Base-by-base conservation (phyloP, 495 filamentous ascomycete genomes). In the Rostrohypoxylon terebratum region DNA sequence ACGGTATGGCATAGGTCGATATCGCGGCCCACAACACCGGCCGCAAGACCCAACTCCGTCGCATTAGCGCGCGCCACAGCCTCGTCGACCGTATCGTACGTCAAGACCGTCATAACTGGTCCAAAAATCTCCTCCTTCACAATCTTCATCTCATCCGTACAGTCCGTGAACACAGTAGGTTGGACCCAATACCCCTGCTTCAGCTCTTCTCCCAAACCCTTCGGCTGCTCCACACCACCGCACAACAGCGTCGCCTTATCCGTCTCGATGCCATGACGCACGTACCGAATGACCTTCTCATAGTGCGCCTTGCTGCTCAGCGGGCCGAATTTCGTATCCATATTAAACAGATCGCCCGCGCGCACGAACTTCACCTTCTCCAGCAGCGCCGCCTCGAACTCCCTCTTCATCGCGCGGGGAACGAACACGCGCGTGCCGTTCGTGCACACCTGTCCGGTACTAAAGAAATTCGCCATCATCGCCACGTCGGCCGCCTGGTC, bases 391-490 rank as follows among this genome's bases (percentile, higher is more conserved):
- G 83, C 81, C 77, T 93, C 90, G 63, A 95, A 95, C 2, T 79
- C 79, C 9, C 75, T 48, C 78, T 92, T 90, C 82, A 92, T 85
- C 63, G 72, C 71, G 10, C 82, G 72, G 8, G 88, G 92, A 2
- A 95, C 84, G 74, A 94, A 94, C 0, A 95, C 92, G 6, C 92
- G 84, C 0, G 92, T 94, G 33, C 92, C 92, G 72, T 94, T 94
- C 16, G 92, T 94, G 82, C 92, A 95, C 44, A 95, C 92, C 78
- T 95, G 92, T 11, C 92, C 92, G 0, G 89, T 89, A 74, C 89
- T 92, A 84, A 89, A 94, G 82, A 94, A 94, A 73, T 94, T 95
- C 47, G 92, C 92, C 90, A 94, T 93, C 92, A 94, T 94, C 62
- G 91, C 91, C 28, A 91, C 91, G 71, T 94, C 87, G 33, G 92